Evolutionary conservation across 257 asterid genomes (phyloP).

Genomic region (Rubia yunnanensis): DNA sequence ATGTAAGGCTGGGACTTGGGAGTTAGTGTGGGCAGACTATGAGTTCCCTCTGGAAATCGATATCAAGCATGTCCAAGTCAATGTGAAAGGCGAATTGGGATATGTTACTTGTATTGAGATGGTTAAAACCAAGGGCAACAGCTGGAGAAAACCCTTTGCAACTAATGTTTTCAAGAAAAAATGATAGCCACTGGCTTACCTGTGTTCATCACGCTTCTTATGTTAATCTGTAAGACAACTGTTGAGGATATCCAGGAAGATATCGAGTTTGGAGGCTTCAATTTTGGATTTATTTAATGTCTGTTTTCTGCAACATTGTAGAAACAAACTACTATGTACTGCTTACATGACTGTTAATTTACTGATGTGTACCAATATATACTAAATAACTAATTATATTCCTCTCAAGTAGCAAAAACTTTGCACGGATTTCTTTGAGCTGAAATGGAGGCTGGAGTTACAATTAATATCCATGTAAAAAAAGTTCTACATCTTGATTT

Average conservation of each 20-base stretch:
- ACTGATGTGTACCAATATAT: not conserved
- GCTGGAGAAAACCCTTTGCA: conserved; percentile 93
- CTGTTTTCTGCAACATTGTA: not conserved
- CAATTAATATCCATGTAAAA: not conserved
- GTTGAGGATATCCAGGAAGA: not conserved
- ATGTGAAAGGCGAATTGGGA: conserved; percentile 62
- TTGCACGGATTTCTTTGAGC: not conserved
- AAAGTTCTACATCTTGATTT: not conserved
- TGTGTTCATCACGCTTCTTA: conserved; percentile 87
- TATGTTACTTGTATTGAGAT: conserved; percentile 78
- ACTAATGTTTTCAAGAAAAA: conserved; percentile 80
- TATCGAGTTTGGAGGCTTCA: not conserved
- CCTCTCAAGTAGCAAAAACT: too few relatives aligned
- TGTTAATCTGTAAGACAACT: conserved; percentile 60
- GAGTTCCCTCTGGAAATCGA: conserved; percentile 86
- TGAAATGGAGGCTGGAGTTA: not conserved
- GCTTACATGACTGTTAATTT: not conserved
- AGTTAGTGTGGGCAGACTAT: conserved; percentile 94
- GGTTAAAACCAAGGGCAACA: conserved; percentile 83
- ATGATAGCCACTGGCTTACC: conserved; percentile 74
- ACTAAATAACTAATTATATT: not conserved
- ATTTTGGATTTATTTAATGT: not conserved
- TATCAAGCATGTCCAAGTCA: conserved; percentile 75
- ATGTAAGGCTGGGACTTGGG: conserved; percentile 99
- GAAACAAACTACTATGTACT: not conserved